Evolutionary conservation across 352 stramenopile species (phyloP), one percentile per base, ranked within the genome.

Genomic region (Thraustochytrium sp.): DNA sequence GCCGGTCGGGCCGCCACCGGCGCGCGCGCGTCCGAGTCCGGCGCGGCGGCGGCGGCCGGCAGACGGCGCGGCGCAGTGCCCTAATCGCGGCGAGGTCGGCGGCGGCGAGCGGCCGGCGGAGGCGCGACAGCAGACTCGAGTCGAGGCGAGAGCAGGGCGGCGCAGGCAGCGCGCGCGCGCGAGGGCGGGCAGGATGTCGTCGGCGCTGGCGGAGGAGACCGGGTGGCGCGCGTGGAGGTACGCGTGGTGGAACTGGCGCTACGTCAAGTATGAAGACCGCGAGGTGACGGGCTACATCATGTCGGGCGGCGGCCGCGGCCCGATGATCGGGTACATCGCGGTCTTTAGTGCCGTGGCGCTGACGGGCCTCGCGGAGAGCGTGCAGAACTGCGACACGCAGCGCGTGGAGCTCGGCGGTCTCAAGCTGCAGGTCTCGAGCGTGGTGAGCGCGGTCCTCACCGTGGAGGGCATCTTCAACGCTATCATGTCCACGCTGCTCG

Each of bases 391-490:
- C 62, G 29, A 18, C 26, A 75, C 62, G 44, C 44, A 26, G 23
- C 11, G 18, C 23, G 62, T 75, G 4, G 44, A 23, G 36, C 21
- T 75, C 26, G 62, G 62, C 37, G 29, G 26, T 13, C 4, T 38
- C 29, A 75, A 11, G 23, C 23, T 75, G 11, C 37, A 31, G 23
- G 36, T 26, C 23, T 75, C 62, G 38, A 75, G 62, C 40, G 62
- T 75, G 16, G 62, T 75, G 23, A 75, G 62, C 11, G 29, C 40
- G 18, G 40, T 31, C 23, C n/a, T 75, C n/a, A 75, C 62, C 4
- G n/a, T 80, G 21, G 72, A 80, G 31, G 51, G 54, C 37, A 9
- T 80, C 36, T 23, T 68, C n/a, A 80, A 80, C 72, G 72, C 72
- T 8, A 73, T 63, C 31, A 34, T 80, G 11, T 73, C 42, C 16